Percentiles rank a stretch among this genome's conserved stretches.
Evolutionary conservation across 202 grass and related monocot species (phyloP).

Genomic region (Carex sylvatica): DNA sequence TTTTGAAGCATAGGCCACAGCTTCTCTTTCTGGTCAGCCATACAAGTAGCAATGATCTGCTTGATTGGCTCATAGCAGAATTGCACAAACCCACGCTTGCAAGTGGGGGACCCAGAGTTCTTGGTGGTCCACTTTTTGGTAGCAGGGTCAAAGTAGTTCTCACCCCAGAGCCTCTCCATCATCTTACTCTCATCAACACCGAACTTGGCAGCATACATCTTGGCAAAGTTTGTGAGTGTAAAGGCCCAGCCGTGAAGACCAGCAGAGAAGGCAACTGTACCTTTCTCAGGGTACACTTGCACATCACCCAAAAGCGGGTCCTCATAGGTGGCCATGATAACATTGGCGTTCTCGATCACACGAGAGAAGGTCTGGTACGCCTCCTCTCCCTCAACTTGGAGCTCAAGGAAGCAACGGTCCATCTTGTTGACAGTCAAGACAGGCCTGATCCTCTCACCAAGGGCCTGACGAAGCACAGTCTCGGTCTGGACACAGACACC

Average conservation of each 20-base stretch:
- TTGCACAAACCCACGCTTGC: constrained; percentile 63
- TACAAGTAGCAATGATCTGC: constrained; percentile 58
- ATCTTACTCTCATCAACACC: constrained; percentile 59
- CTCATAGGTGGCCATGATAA: constrained; percentile 66
- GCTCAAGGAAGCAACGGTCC: constrained; percentile 69
- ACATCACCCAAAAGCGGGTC: constrained; percentile 55
- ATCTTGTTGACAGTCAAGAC: constrained; percentile 77
- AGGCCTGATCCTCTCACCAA: constrained; percentile 66
- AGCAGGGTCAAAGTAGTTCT: constrained; percentile 57
- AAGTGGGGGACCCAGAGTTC: constrained; percentile 51
- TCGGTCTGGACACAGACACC: constrained; percentile 70
- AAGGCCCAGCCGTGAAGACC: constrained; percentile 56
- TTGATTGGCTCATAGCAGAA: constrained; percentile 61
- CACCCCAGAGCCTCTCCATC: constrained; percentile 77
- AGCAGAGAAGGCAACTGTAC: constrained; percentile 68
- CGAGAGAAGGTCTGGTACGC: constrained; percentile 56
- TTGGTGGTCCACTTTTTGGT: constrained; percentile 65
- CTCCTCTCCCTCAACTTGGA: constrained; percentile 64
- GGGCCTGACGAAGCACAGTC: constrained; percentile 59
- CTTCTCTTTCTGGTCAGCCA: constrained; percentile 64
- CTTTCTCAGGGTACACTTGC: constrained; percentile 59
- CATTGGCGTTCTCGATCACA: constrained; percentile 64
- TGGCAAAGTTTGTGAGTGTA: constrained; percentile 52
- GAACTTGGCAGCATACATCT: constrained; percentile 64
- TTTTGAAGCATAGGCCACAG: constrained; percentile 62